Evolutionary conservation across 768 basidiomycete genomes (phyloP).

Genomic region (Udeniomyces megalosporus): DNA sequence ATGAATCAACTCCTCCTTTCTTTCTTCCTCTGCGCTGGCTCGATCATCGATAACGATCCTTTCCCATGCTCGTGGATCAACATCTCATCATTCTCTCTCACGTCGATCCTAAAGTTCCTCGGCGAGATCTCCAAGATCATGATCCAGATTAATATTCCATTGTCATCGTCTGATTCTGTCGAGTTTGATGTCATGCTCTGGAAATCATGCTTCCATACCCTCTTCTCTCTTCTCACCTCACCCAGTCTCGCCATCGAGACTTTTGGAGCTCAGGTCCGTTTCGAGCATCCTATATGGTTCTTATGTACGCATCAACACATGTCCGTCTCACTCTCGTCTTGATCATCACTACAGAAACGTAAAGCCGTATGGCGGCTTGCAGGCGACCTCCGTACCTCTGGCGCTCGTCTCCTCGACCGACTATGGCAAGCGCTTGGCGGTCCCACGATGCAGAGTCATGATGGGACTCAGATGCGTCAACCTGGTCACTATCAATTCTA

Average conservation of each 20-base stretch:
- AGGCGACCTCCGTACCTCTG: slow-evolving; percentile 85
- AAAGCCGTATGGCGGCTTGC: slow-evolving; percentile 92
- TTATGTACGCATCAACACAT: neutral
- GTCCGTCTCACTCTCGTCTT: neutral
- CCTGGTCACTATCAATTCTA: slow-evolving; percentile 48
- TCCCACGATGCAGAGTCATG: slow-evolving; percentile 40
- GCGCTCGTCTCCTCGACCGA: slow-evolving; percentile 56
- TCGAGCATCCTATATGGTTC: neutral
- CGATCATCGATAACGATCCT: slow-evolving; percentile 70
- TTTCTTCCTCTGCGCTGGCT: slow-evolving; percentile 64
- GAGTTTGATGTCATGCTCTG: slow-evolving; percentile 66
- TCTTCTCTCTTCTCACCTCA: slow-evolving; percentile 70
- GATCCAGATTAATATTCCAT: slow-evolving; percentile 51
- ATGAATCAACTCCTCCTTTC: slow-evolving; percentile 56
- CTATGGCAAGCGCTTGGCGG: slow-evolving; percentile 78
- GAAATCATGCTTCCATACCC: slow-evolving; percentile 62
- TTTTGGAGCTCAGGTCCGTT: slow-evolving; percentile 68
- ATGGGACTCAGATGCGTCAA: slow-evolving; percentile 46
- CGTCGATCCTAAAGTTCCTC: slow-evolving; percentile 72
- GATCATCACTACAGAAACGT: slow-evolving; percentile 49
- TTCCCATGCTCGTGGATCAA: slow-evolving; percentile 87
- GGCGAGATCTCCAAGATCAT: slow-evolving; percentile 64
- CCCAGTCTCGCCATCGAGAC: slow-evolving; percentile 89
- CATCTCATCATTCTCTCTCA: slow-evolving; percentile 68
- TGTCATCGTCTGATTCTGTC: slow-evolving; percentile 43